A percentile compares a stretch with the other conserved stretches of the same genome.
Conservation (phyloP, 768 basidiomycete species). For the Gymnopilus dilepis region DNA sequence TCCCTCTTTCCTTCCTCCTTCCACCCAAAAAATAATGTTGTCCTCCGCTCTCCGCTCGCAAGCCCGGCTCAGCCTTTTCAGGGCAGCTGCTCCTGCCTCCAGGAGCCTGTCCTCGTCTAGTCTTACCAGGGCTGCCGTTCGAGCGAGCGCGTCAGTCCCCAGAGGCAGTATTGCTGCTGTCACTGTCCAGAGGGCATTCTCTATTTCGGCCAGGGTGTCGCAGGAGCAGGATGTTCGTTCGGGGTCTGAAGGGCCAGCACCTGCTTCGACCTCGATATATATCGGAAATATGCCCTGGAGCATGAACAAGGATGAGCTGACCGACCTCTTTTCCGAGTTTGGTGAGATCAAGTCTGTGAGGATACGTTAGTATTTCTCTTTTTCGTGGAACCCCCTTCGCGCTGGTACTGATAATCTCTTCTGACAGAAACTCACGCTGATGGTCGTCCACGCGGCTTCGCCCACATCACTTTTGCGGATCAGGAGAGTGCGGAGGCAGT, state of each 20-base stretch:
- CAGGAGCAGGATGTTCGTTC: too few species aligned
- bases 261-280: constrained; percentile 47
- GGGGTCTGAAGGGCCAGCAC: background rate
- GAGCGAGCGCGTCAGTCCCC: constrained; percentile 9
- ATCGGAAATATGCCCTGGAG: constrained; percentile 61
- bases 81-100: constrained; percentile 21
- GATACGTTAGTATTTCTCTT: constrained; percentile 42
- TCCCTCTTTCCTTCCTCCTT: constrained; percentile 10
- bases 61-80: constrained; percentile 35
- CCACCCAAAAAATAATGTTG: constrained; percentile 35
- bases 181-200: constrained; percentile 25
- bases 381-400: background rate
- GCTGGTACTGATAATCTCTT: constrained; percentile 1
- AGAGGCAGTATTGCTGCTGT: constrained; percentile 9
- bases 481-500: constrained; percentile 43
- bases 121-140: constrained; percentile 9
- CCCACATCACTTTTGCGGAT: constrained; percentile 48
- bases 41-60: constrained; percentile 42
- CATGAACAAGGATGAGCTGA: constrained; percentile 44
- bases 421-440: constrained; percentile 32
- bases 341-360: constrained; percentile 44
- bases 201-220: too few species aligned
- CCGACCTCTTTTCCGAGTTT: constrained; percentile 46
- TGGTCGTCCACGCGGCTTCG: constrained; percentile 49
- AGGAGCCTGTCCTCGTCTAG: constrained; percentile 15